Percentiles rank a stretch among this genome's conserved stretches.
Conservation (phyloP, 176 grass and related monocot genomes). For the Hordeum vulgare region MorexV3_pseudomolecules_assembly NC_058523.1:518328635-518329134, state of each 20-base stretch:
- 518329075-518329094: neutral
- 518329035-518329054: slow-evolving; percentile 49
- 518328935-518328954: slow-evolving; percentile 76
- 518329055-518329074: slow-evolving; percentile 26
- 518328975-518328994: slow-evolving; percentile 61
- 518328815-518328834: slow-evolving; percentile 34
- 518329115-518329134: slow-evolving; percentile 40
- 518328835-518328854: slow-evolving; percentile 29
- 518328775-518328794: slow-evolving; percentile 43
- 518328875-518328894: slow-evolving; percentile 55
- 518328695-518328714: slow-evolving; percentile 53
- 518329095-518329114: neutral
- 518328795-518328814: slow-evolving; percentile 12
- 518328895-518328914: slow-evolving; percentile 28
- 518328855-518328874: slow-evolving; percentile 23
- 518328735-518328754: slow-evolving; percentile 55
- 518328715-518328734: slow-evolving; percentile 64
- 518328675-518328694: slow-evolving; percentile 60
- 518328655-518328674: slow-evolving; percentile 83
- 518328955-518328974: slow-evolving; percentile 47
- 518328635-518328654: slow-evolving; percentile 85
- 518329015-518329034: slow-evolving; percentile 41
- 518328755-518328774: slow-evolving; percentile 81
- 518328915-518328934: slow-evolving; percentile 28
- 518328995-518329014: slow-evolving; percentile 56